Evolutionary conservation across 306 rosid species (phyloP).

Genomic region (Pterocarpus santalinus): DNA sequence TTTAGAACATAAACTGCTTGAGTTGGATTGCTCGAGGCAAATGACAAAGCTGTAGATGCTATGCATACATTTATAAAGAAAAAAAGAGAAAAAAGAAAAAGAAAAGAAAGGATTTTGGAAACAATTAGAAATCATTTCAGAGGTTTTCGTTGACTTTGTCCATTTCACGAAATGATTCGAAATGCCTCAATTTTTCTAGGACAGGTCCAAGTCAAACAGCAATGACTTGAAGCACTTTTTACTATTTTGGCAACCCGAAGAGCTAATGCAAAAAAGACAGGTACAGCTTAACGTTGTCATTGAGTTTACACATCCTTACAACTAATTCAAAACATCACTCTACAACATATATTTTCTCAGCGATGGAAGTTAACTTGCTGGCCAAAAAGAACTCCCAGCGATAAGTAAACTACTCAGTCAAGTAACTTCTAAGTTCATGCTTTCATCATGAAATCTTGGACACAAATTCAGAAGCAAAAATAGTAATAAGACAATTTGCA

Average conservation of each 20-base stretch:
- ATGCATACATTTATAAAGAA: neutral
- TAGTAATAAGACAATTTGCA: neutral
- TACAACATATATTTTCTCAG: slow-evolving; percentile 11
- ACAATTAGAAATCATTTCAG: neutral
- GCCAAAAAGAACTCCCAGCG: neutral
- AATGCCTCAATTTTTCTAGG: too few species aligned
- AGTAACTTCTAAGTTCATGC: slow-evolving; percentile 29
- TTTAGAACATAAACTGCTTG: slow-evolving; percentile 10
- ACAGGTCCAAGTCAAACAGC: too few species aligned
- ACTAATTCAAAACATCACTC: slow-evolving; percentile 21
- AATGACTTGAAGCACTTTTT: too few species aligned
- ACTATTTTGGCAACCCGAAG: too few species aligned
- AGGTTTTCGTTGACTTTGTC: too few species aligned
- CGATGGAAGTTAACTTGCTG: slow-evolving; percentile 15
- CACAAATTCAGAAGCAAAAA: slow-evolving; percentile 14
- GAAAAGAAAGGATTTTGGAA: neutral
- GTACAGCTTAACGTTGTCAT: neutral
- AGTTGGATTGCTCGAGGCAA: neutral
- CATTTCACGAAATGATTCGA: too few species aligned
- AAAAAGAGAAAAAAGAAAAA: neutral
- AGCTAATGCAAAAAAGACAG: too few species aligned
- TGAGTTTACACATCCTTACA: neutral
- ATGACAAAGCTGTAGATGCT: neutral
- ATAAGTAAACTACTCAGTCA: slow-evolving; percentile 23
- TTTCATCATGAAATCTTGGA: neutral